Base-by-base conservation (phyloP, 495 filamentous ascomycete genomes). In the Bryoglossum gracile region DNA sequence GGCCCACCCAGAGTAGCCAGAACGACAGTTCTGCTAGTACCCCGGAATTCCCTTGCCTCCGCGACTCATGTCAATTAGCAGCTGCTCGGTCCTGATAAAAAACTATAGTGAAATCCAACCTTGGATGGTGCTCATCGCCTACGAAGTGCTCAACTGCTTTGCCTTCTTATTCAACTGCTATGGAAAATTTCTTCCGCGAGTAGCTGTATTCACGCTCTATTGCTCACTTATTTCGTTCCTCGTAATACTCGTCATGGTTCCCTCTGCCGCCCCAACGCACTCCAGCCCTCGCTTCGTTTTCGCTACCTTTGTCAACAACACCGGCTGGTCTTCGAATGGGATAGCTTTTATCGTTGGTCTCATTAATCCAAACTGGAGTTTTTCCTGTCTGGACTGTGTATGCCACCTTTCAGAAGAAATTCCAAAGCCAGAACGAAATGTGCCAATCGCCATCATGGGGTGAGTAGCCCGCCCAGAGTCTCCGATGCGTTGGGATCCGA, bases 311-410 rank as follows among this genome's bases (percentile, higher is more conserved):
- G 68, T 75, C 59, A 83, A 84, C 55, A 70, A 73, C 43, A 82
- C 79, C 1, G 79, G 80, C 11, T 84, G 79, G 80, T 52, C 61
- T 13, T 62, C 67, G 9, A 69, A 73, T 42, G 76, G 69, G 10
- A 81, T 83, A 45, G 78, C 76, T n/a, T 82, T 83, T 62, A 80
- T 84, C 40, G 71, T 79, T 25, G 80, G 80, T 10, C 63, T 83
- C 17, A 74, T 81, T 53, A 80, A 80, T 57, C 69, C 75, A 16
- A 81, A 81, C 52, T 83, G 74, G 71, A 68, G 70, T 43, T 82
- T 83, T 53, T 70, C 75, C 24, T 77, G 77, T 54, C 65, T 83
- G 13, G 80, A 83, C 59, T 71, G 68, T 19, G 78, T 75, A 0
- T 77, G 76, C 0, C 80, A 83, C 57, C 62, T 84, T n/a, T 76